phyloP scores from a whole-genome alignment of 495 filamentous ascomycete species.

The Neurospora sp. region DNA sequence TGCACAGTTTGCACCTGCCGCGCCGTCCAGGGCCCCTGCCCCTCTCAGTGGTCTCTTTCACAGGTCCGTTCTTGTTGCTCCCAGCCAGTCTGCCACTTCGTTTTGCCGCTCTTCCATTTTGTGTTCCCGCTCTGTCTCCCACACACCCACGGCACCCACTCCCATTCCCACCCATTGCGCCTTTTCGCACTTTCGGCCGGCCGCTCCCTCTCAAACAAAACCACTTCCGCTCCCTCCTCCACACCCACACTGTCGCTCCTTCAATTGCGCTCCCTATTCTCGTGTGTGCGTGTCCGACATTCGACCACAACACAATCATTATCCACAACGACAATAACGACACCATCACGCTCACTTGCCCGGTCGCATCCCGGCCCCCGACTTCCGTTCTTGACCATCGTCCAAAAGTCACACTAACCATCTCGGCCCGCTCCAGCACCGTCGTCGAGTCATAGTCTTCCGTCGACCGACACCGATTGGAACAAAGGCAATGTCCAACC shows the following conservation, averaged over 20 bases:
- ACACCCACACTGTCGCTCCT: constrained; percentile 18
- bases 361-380: background rate
- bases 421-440: background rate
- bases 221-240: constrained; percentile 16
- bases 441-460: background rate
- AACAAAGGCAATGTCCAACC: constrained; percentile 18
- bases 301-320: constrained; percentile 8
- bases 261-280: constrained; percentile 8
- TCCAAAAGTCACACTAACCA: background rate
- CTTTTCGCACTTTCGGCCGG: background rate
- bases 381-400: background rate
- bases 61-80: background rate
- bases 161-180: background rate
- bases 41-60: background rate
- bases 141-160: background rate
- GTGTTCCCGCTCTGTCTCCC: background rate
- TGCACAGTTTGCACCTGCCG: background rate
- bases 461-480: background rate
- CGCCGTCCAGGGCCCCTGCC: background rate
- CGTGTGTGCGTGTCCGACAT: constrained; percentile 8
- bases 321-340: constrained; percentile 1
- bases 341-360: background rate
- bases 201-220: constrained; percentile 21
- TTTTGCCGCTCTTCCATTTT: background rate
- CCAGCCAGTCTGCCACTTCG: background rate